Evolutionary conservation across 129 eudicot genomes (phyloP).

Genomic region (Arctium lappa): DNA sequence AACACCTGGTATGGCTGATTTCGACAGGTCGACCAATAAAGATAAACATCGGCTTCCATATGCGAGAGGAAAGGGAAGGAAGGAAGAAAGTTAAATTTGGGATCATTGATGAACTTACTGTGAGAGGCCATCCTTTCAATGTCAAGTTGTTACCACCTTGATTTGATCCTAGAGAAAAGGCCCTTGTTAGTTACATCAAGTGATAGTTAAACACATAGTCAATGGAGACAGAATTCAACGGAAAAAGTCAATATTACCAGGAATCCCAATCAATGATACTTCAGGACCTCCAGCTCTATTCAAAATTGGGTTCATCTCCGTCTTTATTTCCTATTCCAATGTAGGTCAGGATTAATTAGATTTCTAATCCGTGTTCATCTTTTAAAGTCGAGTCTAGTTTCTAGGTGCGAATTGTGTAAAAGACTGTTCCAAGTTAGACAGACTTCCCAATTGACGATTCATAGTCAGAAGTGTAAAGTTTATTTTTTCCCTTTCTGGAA

Average conservation of each 20-base stretch:
- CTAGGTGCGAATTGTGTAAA: neutral
- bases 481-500: neutral
- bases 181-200: conserved; percentile 5
- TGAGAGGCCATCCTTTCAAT: conserved; percentile 98
- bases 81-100: neutral
- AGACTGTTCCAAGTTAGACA: neutral
- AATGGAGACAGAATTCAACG: neutral
- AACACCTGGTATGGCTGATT: too few species aligned
- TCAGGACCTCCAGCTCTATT: conserved; percentile 82
- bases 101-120: conserved; percentile 49
- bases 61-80: neutral
- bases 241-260: conserved; percentile 47
- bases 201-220: neutral
- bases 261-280: conserved; percentile 89
- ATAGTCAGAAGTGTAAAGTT: neutral
- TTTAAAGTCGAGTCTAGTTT: neutral
- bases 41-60: neutral
- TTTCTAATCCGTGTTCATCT: neutral
- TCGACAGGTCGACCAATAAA: neutral
- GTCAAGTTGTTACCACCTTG: conserved; percentile 92
- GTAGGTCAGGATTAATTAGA: neutral
- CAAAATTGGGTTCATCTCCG: conserved; percentile 82
- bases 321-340: conserved; percentile 71
- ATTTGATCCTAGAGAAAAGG: conserved; percentile 70
- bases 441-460: too few species aligned